These are phyloP conservation scores for Apophysomyces ossiformis DNA, from an alignment of 371 early-diverging fungal species.

Conservation along the genomic window DNA sequence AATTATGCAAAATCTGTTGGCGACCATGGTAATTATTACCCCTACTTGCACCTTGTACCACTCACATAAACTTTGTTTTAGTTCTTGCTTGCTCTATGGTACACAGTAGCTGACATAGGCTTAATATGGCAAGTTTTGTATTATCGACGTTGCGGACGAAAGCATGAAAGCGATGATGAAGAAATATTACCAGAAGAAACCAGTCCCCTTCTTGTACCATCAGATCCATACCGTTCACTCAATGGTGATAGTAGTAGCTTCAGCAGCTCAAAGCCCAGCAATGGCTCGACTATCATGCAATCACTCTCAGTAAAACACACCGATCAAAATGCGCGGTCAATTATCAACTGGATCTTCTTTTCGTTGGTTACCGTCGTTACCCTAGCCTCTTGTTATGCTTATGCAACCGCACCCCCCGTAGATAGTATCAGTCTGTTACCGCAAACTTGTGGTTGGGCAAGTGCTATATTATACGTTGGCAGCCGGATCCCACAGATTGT, in stretches of 20 bases:
- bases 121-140: constrained; percentile 60
- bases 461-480: constrained; percentile 57
- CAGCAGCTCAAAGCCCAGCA: neutral
- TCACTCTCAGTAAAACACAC: neutral
- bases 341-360: neutral
- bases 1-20: constrained; percentile 71
- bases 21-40: constrained; percentile 56
- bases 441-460: constrained; percentile 53
- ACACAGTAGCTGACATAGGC: constrained; percentile 54
- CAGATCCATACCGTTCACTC: neutral
- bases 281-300: neutral
- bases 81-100: constrained; percentile 54
- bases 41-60: neutral
- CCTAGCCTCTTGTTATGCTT: constrained; percentile 8
- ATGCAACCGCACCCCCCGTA: neutral
- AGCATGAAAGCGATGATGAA: constrained; percentile 13
- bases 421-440: constrained; percentile 23
- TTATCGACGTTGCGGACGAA: constrained; percentile 36
- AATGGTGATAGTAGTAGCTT: neutral
- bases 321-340: neutral
- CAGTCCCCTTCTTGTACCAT: constrained; percentile 2
- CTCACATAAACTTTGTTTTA: constrained; percentile 8
- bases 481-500: constrained; percentile 80
- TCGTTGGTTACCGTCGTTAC: neutral
- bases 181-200: constrained; percentile 14